phyloP scores from a whole-genome alignment of 1,284 basidiomycete species.

The Caloboletus firmus region DNA sequence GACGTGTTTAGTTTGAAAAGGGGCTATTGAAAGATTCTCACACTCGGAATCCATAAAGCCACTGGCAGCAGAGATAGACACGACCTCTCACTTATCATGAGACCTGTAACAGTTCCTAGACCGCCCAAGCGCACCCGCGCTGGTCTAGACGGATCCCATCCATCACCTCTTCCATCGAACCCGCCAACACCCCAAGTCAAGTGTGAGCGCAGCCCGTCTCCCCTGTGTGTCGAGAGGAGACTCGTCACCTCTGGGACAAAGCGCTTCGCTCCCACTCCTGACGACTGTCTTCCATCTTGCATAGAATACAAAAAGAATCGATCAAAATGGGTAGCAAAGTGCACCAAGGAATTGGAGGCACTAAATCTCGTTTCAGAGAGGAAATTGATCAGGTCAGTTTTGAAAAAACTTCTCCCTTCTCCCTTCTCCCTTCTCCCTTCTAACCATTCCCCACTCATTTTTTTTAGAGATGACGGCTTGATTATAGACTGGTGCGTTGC shows the following conservation, averaged over 20 bases:
- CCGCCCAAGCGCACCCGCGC: constrained; percentile 19
- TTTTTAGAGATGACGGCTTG: constrained; percentile 31
- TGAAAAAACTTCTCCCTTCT: neutral
- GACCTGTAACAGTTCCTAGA: neutral
- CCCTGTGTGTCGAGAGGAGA: constrained; percentile 12
- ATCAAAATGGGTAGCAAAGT: constrained; percentile 22
- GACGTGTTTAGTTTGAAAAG: too few relatives aligned
- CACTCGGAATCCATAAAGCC: neutral
- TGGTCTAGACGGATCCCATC: neutral
- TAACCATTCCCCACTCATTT: neutral
- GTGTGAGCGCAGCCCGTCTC: constrained; percentile 23
- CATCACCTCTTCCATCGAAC: neutral
- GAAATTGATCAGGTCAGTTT: constrained; percentile 28
- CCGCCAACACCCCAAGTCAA: constrained; percentile 13
- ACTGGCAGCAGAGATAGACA: neutral
- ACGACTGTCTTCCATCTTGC: constrained; percentile 25
- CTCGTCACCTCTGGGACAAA: constrained; percentile 29
- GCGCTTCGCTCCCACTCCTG: constrained; percentile 29
- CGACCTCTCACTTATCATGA: neutral
- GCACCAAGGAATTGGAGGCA: constrained; percentile 20
- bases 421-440: neutral
- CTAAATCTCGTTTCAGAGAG: constrained; percentile 24
- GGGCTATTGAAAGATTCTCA: constrained; percentile 1
- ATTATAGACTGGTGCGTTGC: constrained; percentile 29
- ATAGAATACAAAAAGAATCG: constrained; percentile 24